These are phyloP conservation scores for Aphanomyces stellatus DNA, from an alignment of 352 stramenopile genomes.

Conservation along the genomic window DNA sequence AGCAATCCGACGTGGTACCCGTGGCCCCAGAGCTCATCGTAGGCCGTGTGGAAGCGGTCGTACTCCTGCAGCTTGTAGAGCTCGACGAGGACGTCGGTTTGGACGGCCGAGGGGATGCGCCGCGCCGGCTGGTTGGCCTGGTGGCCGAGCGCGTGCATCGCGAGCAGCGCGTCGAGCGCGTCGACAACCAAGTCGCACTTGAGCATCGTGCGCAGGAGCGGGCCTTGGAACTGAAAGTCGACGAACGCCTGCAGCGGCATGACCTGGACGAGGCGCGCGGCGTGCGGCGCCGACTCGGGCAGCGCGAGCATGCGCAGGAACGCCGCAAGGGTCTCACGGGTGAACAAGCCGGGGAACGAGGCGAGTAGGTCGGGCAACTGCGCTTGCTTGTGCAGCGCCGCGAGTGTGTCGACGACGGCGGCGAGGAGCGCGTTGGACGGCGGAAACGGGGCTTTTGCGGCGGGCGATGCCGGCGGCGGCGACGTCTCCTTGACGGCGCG, in stretches of 20 bases:
- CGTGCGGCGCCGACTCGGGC: neutral
- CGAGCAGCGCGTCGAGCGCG: neutral
- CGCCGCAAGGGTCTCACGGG: neutral
- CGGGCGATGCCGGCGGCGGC: no score
- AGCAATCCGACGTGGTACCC: neutral
- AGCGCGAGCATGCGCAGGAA: slow-evolving; percentile 3
- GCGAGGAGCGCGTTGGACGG: slow-evolving; percentile 1
- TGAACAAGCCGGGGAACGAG: neutral
- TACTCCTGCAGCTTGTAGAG: slow-evolving; percentile 11
- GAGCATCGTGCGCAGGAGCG: slow-evolving; percentile 8
- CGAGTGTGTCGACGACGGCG: slow-evolving; percentile 5
- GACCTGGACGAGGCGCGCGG: neutral
- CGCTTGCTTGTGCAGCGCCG: neutral
- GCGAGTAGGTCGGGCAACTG: neutral
- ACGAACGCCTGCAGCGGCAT: slow-evolving; percentile 10
- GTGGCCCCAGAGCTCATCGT: slow-evolving; percentile 8
- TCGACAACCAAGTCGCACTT: neutral
- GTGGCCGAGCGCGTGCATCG: slow-evolving; percentile 5
- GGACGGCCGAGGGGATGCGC: neutral
- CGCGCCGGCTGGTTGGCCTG: neutral
- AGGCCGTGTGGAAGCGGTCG: slow-evolving; percentile 16
- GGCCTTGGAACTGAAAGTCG: neutral
- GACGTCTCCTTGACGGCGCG: no score
- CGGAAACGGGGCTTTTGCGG: no score
- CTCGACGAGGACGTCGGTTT: slow-evolving; percentile 16